Conservation (phyloP, 805 yeast genomes). For the Brettanomyces anomalus region DNA sequence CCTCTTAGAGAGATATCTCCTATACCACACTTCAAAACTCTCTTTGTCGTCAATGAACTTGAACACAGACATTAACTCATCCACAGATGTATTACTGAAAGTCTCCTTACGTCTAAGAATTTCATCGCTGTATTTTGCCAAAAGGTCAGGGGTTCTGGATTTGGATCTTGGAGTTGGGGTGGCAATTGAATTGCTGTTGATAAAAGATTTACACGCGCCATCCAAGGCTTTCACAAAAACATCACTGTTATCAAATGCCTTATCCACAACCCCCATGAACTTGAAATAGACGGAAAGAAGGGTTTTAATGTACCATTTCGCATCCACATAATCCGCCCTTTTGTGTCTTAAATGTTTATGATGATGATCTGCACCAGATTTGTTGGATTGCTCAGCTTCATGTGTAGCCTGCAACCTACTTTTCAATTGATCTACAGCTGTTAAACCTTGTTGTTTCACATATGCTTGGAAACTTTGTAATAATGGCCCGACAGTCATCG, state of each 20-base stretch:
- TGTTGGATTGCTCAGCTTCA: slow-evolving; percentile 3
- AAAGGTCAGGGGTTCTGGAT: slow-evolving; percentile 85
- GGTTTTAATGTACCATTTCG: slow-evolving; percentile 73
- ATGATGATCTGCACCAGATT: background rate
- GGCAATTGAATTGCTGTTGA: slow-evolving; percentile 78
- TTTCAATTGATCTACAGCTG: slow-evolving; percentile 50
- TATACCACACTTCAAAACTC: slow-evolving; percentile 87
- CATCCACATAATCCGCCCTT: slow-evolving; percentile 35
- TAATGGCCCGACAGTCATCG: slow-evolving; percentile 68
- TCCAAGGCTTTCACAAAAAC: slow-evolving; percentile 82
- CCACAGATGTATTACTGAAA: slow-evolving; percentile 65
- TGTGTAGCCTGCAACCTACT: slow-evolving; percentile 16
- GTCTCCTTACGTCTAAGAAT: slow-evolving; percentile 71
- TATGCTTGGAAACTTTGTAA: slow-evolving; percentile 65
- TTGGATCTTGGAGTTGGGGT: slow-evolving; percentile 46
- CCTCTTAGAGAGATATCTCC: slow-evolving; percentile 82
- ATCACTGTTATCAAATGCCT: slow-evolving; percentile 65
- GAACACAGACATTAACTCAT: slow-evolving; percentile 80
- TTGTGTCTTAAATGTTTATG: background rate
- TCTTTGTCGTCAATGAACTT: slow-evolving; percentile 89
- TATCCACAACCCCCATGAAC: slow-evolving; percentile 54
- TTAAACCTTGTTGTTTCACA: slow-evolving; percentile 56
- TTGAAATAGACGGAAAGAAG: slow-evolving; percentile 61
- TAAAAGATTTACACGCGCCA: slow-evolving; percentile 75
- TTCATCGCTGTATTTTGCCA: slow-evolving; percentile 84